A percentile compares a stretch with the other conserved stretches of the same genome.
phyloP scores from a whole-genome alignment of 176 grass and related monocot genomes.

The Avena insularis region DNA sequence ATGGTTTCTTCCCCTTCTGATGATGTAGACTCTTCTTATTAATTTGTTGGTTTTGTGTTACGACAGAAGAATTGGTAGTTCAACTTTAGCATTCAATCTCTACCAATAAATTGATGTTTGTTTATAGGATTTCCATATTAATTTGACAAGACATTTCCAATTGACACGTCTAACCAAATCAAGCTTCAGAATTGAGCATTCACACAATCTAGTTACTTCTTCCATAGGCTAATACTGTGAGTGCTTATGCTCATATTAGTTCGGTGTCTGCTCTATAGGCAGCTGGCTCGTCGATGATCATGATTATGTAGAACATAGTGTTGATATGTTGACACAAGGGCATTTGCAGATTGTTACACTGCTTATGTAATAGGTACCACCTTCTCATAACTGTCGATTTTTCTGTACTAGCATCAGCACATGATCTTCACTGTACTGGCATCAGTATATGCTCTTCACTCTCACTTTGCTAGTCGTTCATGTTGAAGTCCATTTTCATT shows the following conservation, averaged over 20 bases:
- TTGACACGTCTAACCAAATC: constrained; percentile 10
- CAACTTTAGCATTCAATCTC: background rate
- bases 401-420: background rate
- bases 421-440: constrained; percentile 1
- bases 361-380: background rate
- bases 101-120: constrained; percentile 7
- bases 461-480: constrained; percentile 18
- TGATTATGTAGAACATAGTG: background rate
- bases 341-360: background rate
- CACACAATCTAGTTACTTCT: background rate
- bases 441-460: background rate
- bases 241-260: constrained; percentile 17
- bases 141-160: constrained; percentile 2
- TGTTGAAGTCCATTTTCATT: constrained; percentile 23
- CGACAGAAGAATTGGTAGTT: constrained; percentile 5
- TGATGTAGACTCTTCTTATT: background rate
- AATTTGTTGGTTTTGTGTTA: constrained; percentile 27
- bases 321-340: background rate
- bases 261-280: constrained; percentile 15
- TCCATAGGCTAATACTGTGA: background rate
- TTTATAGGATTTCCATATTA: constrained; percentile 5
- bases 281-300: constrained; percentile 16
- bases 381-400: constrained; percentile 6
- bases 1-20: background rate
- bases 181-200: constrained; percentile 28